A percentile compares a stretch with the other conserved stretches of the same genome.
Evolutionary conservation across 768 basidiomycete genomes (phyloP).

Genomic region (Podaxis pistillaris): DNA sequence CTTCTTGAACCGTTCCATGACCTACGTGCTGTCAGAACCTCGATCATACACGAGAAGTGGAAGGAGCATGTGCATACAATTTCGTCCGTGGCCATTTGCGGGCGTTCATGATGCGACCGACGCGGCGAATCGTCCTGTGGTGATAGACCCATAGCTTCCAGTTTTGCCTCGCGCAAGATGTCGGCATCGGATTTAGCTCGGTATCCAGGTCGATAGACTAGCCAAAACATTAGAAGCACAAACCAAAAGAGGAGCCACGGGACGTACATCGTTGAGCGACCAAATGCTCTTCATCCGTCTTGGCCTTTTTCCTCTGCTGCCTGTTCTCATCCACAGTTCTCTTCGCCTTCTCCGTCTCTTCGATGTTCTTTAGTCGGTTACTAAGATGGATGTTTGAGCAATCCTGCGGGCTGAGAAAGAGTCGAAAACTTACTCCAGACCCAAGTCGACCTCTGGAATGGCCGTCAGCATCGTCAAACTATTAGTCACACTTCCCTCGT

Average conservation of each 20-base stretch:
- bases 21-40: conserved; percentile 37
- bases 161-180: conserved; percentile 83
- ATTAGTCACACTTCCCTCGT: conserved; percentile 93
- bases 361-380: conserved; percentile 89
- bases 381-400: conserved; percentile 36
- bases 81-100: conserved; percentile 90
- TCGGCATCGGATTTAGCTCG: conserved; percentile 85
- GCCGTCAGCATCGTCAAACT: conserved; percentile 95
- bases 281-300: conserved; percentile 78
- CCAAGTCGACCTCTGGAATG: conserved; percentile 97
- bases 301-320: conserved; percentile 51
- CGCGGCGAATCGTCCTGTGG: conserved; percentile 50
- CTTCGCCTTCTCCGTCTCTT: conserved; percentile 97
- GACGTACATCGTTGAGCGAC: conserved; percentile 85
- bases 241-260: background rate
- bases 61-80: conserved; percentile 46
- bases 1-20: conserved; percentile 98
- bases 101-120: conserved; percentile 51
- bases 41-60: background rate
- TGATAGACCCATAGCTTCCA: conserved; percentile 80
- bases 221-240: conserved; percentile 8
- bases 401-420: background rate
- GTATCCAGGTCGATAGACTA: conserved; percentile 84
- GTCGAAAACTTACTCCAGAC: conserved; percentile 82
- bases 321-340: conserved; percentile 75